Percentiles rank a stretch among this genome's conserved stretches.
Evolutionary conservation across 176 grass and related monocot species (phyloP).

Genomic region (Tuctoria greenei): DNA sequence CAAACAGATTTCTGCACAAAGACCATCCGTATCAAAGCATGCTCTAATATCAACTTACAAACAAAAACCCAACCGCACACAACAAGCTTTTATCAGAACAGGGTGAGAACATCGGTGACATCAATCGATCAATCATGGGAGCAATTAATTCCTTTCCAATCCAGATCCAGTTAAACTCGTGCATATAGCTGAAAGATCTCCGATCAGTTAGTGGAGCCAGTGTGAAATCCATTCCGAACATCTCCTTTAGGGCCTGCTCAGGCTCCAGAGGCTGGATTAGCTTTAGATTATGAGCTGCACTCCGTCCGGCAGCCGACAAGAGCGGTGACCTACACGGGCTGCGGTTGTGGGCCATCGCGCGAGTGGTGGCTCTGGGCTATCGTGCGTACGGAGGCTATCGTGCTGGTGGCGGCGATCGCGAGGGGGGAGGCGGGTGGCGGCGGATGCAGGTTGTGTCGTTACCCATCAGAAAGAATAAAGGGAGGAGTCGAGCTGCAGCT

Average conservation of each 20-base stretch:
- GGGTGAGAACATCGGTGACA: constrained; percentile 29
- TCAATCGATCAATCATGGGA: constrained; percentile 32
- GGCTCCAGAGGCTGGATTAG: constrained; percentile 61
- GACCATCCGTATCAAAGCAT: too few relatives aligned
- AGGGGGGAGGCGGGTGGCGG: too few relatives aligned
- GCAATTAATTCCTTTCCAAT: constrained; percentile 25
- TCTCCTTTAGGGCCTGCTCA: constrained; percentile 67
- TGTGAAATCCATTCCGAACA: constrained; percentile 82
- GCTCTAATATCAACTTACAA: too few relatives aligned
- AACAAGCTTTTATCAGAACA: constrained; percentile 11
- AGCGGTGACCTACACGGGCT: too few relatives aligned
- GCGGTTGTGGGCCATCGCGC: too few relatives aligned
- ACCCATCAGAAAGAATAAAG: too few relatives aligned
- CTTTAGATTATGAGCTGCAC: constrained; percentile 58
- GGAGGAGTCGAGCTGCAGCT: too few relatives aligned
- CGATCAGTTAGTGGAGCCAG: constrained; percentile 42
- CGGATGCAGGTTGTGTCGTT: too few relatives aligned
- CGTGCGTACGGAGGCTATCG: too few relatives aligned
- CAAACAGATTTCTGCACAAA: too few relatives aligned
- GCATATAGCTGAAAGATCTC: constrained; percentile 50
- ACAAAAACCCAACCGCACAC: constrained; percentile 15
- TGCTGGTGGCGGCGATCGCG: too few relatives aligned
- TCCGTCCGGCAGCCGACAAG: constrained; percentile 53
- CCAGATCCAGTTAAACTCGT: constrained; percentile 44
- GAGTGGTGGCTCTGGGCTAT: too few relatives aligned